phyloP scores from a whole-genome alignment of 805 yeast species.

The Kluyveromyces nonfermentans region DNA sequence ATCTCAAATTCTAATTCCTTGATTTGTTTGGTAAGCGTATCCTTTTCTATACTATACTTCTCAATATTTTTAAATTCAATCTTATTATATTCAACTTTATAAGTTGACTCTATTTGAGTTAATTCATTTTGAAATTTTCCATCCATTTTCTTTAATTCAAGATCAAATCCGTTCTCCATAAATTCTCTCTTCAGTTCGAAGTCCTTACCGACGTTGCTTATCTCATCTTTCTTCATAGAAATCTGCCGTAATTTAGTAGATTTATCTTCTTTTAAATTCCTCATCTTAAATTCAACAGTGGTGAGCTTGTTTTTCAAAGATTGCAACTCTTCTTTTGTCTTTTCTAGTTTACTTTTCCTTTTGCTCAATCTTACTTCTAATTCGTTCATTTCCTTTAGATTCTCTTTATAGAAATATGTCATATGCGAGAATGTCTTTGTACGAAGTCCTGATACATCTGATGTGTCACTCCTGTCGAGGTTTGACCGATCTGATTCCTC shows the following conservation, averaged over 20 bases:
- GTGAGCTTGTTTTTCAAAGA: slow-evolving; percentile 14
- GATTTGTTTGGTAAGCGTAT: slow-evolving; percentile 20
- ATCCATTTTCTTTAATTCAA: slow-evolving; percentile 27
- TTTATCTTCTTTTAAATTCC: slow-evolving; percentile 23
- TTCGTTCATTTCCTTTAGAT: slow-evolving; percentile 23
- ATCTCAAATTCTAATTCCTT: slow-evolving; percentile 23
- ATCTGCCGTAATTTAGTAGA: slow-evolving; percentile 19
- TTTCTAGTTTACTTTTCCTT: slow-evolving; percentile 19
- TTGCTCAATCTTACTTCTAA: slow-evolving; percentile 20
- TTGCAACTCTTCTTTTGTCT: slow-evolving; percentile 17
- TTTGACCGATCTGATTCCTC: neutral
- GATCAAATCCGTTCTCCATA: slow-evolving; percentile 26
- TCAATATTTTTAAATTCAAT: slow-evolving; percentile 30
- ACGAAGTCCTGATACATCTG: slow-evolving; percentile 2
- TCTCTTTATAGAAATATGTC: slow-evolving; percentile 25
- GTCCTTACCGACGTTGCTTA: slow-evolving; percentile 24
- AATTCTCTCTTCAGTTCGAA: slow-evolving; percentile 17
- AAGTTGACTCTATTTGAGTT: slow-evolving; percentile 28
- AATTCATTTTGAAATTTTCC: slow-evolving; percentile 32
- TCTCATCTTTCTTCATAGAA: slow-evolving; percentile 25
- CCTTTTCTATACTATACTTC: slow-evolving; percentile 26
- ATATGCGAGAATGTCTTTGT: slow-evolving; percentile 10
- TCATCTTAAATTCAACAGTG: slow-evolving; percentile 19
- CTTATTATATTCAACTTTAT: slow-evolving; percentile 31
- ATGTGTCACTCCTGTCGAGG: slow-evolving; percentile 1